phyloP scores from a whole-genome alignment of 1,284 basidiomycete species.

The Coniophora puteana region DNA sequence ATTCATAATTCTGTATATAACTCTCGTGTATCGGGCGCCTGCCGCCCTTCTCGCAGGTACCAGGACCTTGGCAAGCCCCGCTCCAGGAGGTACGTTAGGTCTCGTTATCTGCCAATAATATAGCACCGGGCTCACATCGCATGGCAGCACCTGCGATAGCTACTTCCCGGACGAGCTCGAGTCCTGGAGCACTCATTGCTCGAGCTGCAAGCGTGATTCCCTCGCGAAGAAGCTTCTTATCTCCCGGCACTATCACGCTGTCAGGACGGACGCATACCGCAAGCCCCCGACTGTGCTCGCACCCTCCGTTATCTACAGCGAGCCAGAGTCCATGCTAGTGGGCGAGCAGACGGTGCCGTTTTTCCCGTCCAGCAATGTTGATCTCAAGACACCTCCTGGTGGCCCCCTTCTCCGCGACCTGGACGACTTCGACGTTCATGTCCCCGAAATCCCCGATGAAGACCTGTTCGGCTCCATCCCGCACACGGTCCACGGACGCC shows the following conservation, averaged over 20 bases:
- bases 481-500: too few relatives aligned
- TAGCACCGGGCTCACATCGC: too few relatives aligned
- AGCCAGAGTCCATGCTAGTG: conserved; percentile 18
- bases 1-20: too few relatives aligned
- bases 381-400: neutral
- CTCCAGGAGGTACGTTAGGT: conserved; percentile 21
- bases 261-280: conserved; percentile 4
- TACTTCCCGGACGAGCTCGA: conserved; percentile 18
- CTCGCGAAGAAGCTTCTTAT: conserved; percentile 21
- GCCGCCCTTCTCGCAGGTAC: conserved; percentile 16
- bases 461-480: conserved; percentile 14
- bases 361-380: too few relatives aligned
- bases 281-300: conserved; percentile 4
- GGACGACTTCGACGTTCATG: conserved; percentile 9
- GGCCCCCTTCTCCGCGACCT: conserved; percentile 9
- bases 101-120: too few relatives aligned
- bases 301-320: conserved; percentile 11
- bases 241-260: conserved; percentile 10
- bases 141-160: conserved; percentile 19
- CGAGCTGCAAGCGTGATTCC: conserved; percentile 23
- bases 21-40: too few relatives aligned
- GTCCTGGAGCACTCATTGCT: conserved; percentile 21
- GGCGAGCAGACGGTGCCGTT: neutral
- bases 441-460: conserved; percentile 15
- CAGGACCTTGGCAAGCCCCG: conserved; percentile 22